Base-by-base conservation (phyloP, 2,329 filamentous ascomycete species). In the Cercospora nicotianae region DNA sequence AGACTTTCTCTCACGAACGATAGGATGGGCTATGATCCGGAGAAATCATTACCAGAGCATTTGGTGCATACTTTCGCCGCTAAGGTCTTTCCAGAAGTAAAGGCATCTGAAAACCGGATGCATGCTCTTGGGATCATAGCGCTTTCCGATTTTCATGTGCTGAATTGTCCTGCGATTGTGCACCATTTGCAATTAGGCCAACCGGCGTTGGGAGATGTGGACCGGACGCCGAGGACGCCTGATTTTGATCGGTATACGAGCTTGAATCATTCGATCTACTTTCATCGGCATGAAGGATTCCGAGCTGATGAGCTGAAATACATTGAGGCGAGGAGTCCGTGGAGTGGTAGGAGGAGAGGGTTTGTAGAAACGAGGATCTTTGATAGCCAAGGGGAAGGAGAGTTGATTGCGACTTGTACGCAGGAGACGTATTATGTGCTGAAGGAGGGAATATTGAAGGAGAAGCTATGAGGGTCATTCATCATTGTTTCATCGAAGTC, bases 281-380 rank as follows among this genome's bases (percentile, higher is more conserved):
- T 84, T 71, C 83, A 83, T 69, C 78, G 79, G 59, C 81, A 81
- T 23, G 75, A 79, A 12, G 77, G 73, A 16, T 83, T 83, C 69
- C 74, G 79, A 59, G 81, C 81, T 16, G 82, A 84, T 64, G 81
- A 92, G 79, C 91, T 90, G 90, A 89, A 91, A 85, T 88, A 92
- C 73, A 85, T 84, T 31, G 90, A 92, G 81, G 91, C 91, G 86
- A 86, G 89, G 78, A 91, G 87, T 67, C 90, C 90, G 0, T 94
- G 91, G 90, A 85, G 89, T 5, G 90, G 89, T 2, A 89, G 91
- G 71, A 90, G 90, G 5, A 83, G 91, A 66, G 91, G 90, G 0
- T 83, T 93, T 5, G 90, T 93, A 39, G 86, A 85, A 72, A 89
- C 92, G 81, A 85, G 87, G 78, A 90, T 93, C 65, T 93, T 88